Evolutionary conservation across 139 green algal species (phyloP), one percentile per base, ranked within the genome.

Genomic region (Klebsormidium nitens): DNA sequence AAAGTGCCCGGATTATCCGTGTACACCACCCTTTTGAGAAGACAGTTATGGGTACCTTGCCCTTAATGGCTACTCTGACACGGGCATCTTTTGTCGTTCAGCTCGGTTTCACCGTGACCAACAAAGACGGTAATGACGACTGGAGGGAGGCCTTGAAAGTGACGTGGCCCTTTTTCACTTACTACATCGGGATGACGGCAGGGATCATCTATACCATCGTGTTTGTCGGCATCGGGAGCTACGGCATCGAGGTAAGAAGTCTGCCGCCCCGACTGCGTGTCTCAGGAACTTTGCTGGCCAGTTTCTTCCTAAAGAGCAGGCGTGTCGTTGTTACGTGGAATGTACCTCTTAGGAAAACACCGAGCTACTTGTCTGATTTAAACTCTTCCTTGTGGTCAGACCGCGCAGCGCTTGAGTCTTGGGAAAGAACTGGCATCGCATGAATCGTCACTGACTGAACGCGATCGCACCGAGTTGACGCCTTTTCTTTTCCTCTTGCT

Each of bases 41-140:
- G n/a, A n/a, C n/a, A n/a, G n/a, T n/a, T n/a, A n/a, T n/a, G n/a
- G n/a, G n/a, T n/a, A n/a, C n/a, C n/a, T n/a, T n/a, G n/a, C n/a
- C n/a, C 17, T 17, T 52, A 19, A 52, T 19, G 17, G 44, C 44
- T 19, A 52, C 17, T 17, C 44, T 26, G 44, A 52, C 17, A 52
- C 17, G 44, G 19, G 44, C 17, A 17, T 26, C 44, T n/a, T n/a
- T n/a, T n/a, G n/a, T n/a, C 31, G 44, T 23, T 8, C 48, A 69
- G 48, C 4, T 68, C 23, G 65, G 65, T 3, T 68, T 68, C 11
- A 69, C 48, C 17, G 50, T 68, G 36, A 73, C 48, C 3, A 73
- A 44, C n/a, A 73, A 73, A 19, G 65, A 49, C 26, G 37, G 26
- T 23, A 6, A 69, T 3, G 71, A 42, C 49, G 29, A 67, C 38